A percentile compares a stretch with the other conserved stretches of the same genome.
phyloP scores from a whole-genome alignment of 352 stramenopile species.

The Pythium inflatum region DNA sequence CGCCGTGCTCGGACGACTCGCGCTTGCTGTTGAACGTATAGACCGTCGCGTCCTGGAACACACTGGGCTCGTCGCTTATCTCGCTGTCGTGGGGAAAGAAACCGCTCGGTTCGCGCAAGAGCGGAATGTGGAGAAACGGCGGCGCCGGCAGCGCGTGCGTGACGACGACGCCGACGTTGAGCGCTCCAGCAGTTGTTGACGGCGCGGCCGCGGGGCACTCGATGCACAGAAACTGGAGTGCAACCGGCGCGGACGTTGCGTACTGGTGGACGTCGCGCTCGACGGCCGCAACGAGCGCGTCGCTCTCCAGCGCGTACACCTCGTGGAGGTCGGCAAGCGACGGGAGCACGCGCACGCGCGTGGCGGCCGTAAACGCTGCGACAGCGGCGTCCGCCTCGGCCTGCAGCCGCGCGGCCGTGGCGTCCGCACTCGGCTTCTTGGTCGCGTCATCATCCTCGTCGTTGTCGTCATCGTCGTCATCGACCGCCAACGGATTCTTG shows the following conservation, averaged over 20 bases:
- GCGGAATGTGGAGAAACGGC: constrained; percentile 58
- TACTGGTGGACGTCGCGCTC: constrained; percentile 20
- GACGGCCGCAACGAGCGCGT: constrained; percentile 1
- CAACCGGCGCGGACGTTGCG: background rate
- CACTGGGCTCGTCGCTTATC: constrained; percentile 28
- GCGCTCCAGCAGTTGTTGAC: background rate
- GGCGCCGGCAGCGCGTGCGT: constrained; percentile 35
- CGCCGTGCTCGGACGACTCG: constrained; percentile 63
- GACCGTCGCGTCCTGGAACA: constrained; percentile 71
- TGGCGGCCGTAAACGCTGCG: constrained; percentile 43
- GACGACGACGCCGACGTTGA: constrained; percentile 74
- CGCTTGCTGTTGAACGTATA: constrained; percentile 62
- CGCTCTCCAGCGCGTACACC: constrained; percentile 15
- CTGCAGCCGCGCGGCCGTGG: background rate
- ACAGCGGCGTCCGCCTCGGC: constrained; percentile 10
- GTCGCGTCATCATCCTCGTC: constrained; percentile 10
- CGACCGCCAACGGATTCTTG: constrained; percentile 46
- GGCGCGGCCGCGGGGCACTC: constrained; percentile 41
- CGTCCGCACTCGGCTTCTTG: background rate
- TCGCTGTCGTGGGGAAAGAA: constrained; percentile 24
- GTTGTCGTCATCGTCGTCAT: constrained; percentile 37
- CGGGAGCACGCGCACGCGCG: constrained; percentile 31
- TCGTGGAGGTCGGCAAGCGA: constrained; percentile 36
- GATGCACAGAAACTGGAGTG: constrained; percentile 55
- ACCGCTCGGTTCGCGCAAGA: constrained; percentile 42